Percentiles rank a stretch among this genome's conserved stretches.
Conservation (phyloP, 495 filamentous ascomycete species). For the Penicillium psychrofluorescens region DNA sequence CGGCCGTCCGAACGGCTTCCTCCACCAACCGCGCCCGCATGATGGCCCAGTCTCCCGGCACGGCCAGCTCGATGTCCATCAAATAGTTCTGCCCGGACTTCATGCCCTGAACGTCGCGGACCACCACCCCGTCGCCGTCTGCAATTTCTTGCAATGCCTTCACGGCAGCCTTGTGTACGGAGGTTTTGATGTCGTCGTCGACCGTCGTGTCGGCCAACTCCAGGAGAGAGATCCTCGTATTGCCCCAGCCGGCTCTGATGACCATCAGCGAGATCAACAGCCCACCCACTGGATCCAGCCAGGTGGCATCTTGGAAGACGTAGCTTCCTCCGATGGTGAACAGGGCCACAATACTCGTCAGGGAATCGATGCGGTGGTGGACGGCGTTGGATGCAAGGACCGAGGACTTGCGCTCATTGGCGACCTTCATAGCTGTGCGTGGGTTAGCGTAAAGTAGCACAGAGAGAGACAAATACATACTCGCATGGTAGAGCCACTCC, state of each 20-base stretch:
- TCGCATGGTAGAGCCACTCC: slow-evolving; percentile 94
- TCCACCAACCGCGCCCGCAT: slow-evolving; percentile 62
- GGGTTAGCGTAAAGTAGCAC: slow-evolving; percentile 5
- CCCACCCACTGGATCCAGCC: slow-evolving; percentile 94
- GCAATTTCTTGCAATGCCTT: slow-evolving; percentile 47
- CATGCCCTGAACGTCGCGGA: slow-evolving; percentile 72
- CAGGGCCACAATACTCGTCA: slow-evolving; percentile 89
- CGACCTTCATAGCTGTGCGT: slow-evolving; percentile 82
- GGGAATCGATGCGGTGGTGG: slow-evolving; percentile 91
- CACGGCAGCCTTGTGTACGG: slow-evolving; percentile 55
- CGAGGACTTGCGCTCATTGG: slow-evolving; percentile 86
- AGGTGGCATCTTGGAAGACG: slow-evolving; percentile 70
- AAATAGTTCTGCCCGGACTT: slow-evolving; percentile 95
- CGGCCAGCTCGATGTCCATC: slow-evolving; percentile 76
- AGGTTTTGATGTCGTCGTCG: slow-evolving; percentile 69
- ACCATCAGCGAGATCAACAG: slow-evolving; percentile 88
- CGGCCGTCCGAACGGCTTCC: slow-evolving; percentile 55
- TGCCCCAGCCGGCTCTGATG: slow-evolving; percentile 80
- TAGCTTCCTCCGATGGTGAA: slow-evolving; percentile 84
- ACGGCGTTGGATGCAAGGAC: slow-evolving; percentile 95
- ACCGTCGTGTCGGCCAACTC: slow-evolving; percentile 88
- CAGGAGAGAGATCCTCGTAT: slow-evolving; percentile 71
- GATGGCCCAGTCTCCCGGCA: slow-evolving; percentile 66
- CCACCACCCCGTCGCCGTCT: slow-evolving; percentile 39
- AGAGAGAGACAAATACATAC: slow-evolving; percentile 47